Percentiles rank a stretch among this genome's conserved stretches.
Conservation (phyloP, 2,329 filamentous ascomycete genomes). For the Parasarocladium wereldwijsianum region DNA sequence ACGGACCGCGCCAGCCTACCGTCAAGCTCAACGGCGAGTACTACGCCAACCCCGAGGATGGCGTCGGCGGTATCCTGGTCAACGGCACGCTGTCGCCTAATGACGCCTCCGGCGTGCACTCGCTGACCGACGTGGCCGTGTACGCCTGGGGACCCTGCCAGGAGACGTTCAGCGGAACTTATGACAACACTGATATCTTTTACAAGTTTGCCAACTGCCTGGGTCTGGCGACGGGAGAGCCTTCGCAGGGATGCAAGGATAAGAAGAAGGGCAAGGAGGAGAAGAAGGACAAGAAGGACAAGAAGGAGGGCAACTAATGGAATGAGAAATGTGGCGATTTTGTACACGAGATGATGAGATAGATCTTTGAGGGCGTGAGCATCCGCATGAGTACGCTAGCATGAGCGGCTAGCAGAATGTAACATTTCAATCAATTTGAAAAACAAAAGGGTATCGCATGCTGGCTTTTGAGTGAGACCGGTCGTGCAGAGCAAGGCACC, state of each 20-base stretch:
- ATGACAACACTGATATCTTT: constrained; percentile 58
- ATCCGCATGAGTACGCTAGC: no score
- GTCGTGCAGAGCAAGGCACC: no score
- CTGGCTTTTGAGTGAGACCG: no score
- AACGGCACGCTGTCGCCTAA: constrained; percentile 58
- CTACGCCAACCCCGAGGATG: constrained; percentile 56
- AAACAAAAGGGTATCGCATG: no score
- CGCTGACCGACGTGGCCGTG: constrained; percentile 63
- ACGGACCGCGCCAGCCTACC: constrained; percentile 48
- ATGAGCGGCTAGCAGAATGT: no score
- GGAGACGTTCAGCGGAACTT: constrained; percentile 58
- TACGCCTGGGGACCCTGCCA: constrained; percentile 70
- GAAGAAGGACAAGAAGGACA: background rate
- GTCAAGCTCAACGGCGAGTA: constrained; percentile 38
- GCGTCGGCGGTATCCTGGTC: constrained; percentile 50
- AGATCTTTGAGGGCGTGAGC: no score
- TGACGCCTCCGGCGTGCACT: constrained; percentile 58
- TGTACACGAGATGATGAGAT: no score
- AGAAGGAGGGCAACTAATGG: no score
- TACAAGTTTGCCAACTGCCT: constrained; percentile 59
- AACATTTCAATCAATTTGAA: no score
- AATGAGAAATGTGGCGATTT: no score
- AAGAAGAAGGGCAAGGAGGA: constrained; percentile 4
- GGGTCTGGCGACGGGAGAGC: constrained; percentile 28
- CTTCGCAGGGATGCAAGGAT: constrained; percentile 11